Percentiles rank a stretch among this genome's conserved stretches.
Evolutionary conservation across 768 basidiomycete species (phyloP).

Genomic region (Dictyophora rubrovolvata): DNA sequence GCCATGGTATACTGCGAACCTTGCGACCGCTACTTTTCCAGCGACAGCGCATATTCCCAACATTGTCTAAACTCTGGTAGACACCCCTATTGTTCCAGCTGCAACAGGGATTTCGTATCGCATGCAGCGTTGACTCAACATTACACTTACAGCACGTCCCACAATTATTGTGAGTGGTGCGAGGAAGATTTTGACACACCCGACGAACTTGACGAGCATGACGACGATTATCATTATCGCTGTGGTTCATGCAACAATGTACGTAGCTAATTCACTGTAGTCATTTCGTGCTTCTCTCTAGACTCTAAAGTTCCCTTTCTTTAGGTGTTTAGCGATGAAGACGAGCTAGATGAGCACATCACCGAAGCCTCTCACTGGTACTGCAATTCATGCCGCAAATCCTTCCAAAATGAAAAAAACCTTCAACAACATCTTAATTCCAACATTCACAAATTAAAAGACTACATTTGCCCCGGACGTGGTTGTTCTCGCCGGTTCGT

Average conservation of each 20-base stretch:
- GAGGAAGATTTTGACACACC: slow-evolving; percentile 27
- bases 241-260: not conserved
- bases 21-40: slow-evolving; percentile 30
- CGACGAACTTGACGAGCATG: slow-evolving; percentile 16
- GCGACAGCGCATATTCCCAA: slow-evolving; percentile 21
- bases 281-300: not conserved
- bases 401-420: slow-evolving; percentile 32
- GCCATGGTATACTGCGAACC: slow-evolving; percentile 27
- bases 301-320: not conserved
- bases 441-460: slow-evolving; percentile 33
- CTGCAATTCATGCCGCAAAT: slow-evolving; percentile 33
- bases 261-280: not conserved
- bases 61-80: slow-evolving; percentile 26
- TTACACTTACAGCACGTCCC: slow-evolving; percentile 37
- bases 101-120: slow-evolving; percentile 35
- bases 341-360: slow-evolving; percentile 34
- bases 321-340: slow-evolving; percentile 5
- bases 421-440: slow-evolving; percentile 45
- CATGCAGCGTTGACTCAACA: slow-evolving; percentile 35
- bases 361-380: slow-evolving; percentile 27
- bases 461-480: slow-evolving; percentile 28
- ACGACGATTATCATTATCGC: slow-evolving; percentile 19
- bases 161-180: slow-evolving; percentile 46
- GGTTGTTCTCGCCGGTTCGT: slow-evolving; percentile 41
- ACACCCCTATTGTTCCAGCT: slow-evolving; percentile 38